Evolutionary conservation across 768 basidiomycete genomes (phyloP).

Genomic region (Hygrophorus russula): DNA sequence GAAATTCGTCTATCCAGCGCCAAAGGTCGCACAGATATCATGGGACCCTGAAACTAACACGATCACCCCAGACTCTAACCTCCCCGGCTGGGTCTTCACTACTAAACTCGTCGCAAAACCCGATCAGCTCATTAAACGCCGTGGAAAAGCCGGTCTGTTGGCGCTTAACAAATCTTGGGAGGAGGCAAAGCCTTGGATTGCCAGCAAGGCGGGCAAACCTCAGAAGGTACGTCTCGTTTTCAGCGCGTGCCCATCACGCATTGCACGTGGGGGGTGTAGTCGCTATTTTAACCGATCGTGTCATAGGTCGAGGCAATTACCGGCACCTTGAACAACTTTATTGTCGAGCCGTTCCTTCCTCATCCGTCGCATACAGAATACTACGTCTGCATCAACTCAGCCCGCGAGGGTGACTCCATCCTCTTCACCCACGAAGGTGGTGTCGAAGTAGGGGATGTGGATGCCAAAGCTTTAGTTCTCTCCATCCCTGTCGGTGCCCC

Average conservation of each 20-base stretch:
- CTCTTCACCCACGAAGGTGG: constrained; percentile 99
- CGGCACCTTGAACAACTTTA: constrained; percentile 96
- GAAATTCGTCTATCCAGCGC: constrained; percentile 51
- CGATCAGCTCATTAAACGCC: constrained; percentile 98
- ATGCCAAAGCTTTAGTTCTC: constrained; percentile 90
- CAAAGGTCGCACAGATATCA: constrained; percentile 78
- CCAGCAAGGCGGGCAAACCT: constrained; percentile 81
- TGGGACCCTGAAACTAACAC: constrained; percentile 65
- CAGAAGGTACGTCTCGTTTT: constrained; percentile 53
- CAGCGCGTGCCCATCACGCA: constrained; percentile 2
- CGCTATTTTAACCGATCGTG: constrained; percentile 6
- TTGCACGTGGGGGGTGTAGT: too few relatives aligned
- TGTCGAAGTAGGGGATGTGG: constrained; percentile 97
- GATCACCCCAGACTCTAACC: constrained; percentile 38
- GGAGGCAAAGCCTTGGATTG: constrained; percentile 81
- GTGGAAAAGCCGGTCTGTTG: constrained; percentile 95
- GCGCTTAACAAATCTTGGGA: constrained; percentile 90
- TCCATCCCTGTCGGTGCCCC: constrained; percentile 59
- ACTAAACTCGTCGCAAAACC: constrained; percentile 92
- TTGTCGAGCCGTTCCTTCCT: constrained; percentile 97
- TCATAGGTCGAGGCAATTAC: constrained; percentile 81
- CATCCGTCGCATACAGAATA: constrained; percentile 91
- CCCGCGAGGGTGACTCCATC: constrained; percentile 88
- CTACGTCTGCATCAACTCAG: constrained; percentile 97
- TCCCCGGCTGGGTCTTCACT: constrained; percentile 76